These are phyloP conservation scores for Cyathus olla DNA, from an alignment of 1,284 basidiomycete species.

Conservation along the genomic window DNA sequence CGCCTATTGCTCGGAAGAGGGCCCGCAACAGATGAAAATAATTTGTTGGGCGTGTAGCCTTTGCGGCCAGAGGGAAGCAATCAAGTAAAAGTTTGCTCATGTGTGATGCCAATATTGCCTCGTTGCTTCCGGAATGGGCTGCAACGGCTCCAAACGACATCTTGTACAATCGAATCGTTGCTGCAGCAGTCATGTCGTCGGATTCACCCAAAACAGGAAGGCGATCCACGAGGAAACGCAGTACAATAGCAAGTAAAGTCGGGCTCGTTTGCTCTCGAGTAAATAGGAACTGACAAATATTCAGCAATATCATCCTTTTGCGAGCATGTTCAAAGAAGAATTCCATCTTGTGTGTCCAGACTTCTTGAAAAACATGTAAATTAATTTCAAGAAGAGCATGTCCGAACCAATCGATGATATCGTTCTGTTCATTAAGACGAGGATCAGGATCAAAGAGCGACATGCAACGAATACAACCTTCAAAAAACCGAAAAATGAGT, in stretches of 20 bases:
- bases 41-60: slow-evolving; percentile 90
- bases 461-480: slow-evolving; percentile 88
- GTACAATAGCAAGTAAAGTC: slow-evolving; percentile 92
- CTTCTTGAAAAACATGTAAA: slow-evolving; percentile 92
- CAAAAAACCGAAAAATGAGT: slow-evolving; percentile 89
- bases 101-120: slow-evolving; percentile 93
- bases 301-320: slow-evolving; percentile 85
- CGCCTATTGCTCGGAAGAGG: slow-evolving; percentile 97
- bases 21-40: slow-evolving; percentile 97
- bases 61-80: slow-evolving; percentile 94
- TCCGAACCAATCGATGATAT: slow-evolving; percentile 90
- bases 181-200: slow-evolving; percentile 84
- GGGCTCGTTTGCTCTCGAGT: slow-evolving; percentile 87
- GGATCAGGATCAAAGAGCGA: slow-evolving; percentile 87
- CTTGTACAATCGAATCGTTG: slow-evolving; percentile 94
- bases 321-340: slow-evolving; percentile 88
- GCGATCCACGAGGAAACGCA: slow-evolving; percentile 88
- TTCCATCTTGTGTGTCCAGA: slow-evolving; percentile 92
- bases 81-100: slow-evolving; percentile 97
- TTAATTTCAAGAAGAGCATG: slow-evolving; percentile 86
- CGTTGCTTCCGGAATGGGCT: slow-evolving; percentile 84
- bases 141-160: slow-evolving; percentile 96
- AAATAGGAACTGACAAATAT: slow-evolving; percentile 91
- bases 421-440: slow-evolving; percentile 79
- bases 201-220: slow-evolving; percentile 90